Base-by-base conservation (phyloP, 148 eudicot genomes). In the Persicaria tinctoria region DNA sequence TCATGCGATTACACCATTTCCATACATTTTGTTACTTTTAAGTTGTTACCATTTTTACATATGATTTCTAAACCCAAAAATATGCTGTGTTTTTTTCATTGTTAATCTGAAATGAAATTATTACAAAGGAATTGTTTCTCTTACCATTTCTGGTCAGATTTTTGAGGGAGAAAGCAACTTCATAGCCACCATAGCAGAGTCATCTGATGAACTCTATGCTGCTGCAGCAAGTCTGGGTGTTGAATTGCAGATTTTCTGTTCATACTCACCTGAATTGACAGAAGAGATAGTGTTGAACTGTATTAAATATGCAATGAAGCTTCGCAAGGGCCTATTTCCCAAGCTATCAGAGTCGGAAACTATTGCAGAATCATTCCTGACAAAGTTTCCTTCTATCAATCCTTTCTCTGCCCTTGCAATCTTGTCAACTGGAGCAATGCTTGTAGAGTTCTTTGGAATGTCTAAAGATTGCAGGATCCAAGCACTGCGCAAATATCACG, bases 381-480 rank as follows among this genome's bases (percentile, higher is more conserved):
- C 96, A 50, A 70, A 84, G 79, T 90, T 90, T 82, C 95, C 97
- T 83, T 92, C 97, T 60, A 81, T 92, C 44, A 92, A 95, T 85
- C 97, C 99, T 53, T 89, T 95, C 75, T 87, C 97, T 70, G 97
- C 99, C 78, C 97, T 92, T 83, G 94, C 92, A 62, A 86, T 95
- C 73, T 80, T 89, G 78, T 87, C 99, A 23, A 83, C 88, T 69
- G 93, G 79, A 51, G 77, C 81, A 79, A 76, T 75, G 76, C 91
- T 89, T 75, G 79, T 80, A 57, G 87, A 92, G 70, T 89, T 87
- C 78, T 81, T 95, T 76, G 90, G 81, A 83, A 82, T 80, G 88
- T 84, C 97, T 20, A 74, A 76, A 18, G 88, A 83, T 74, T 74
- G 78, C 71, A 89, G 92, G 81, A 75, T 84, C 82, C 77, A 3